phyloP scores from a whole-genome alignment of 176 grass and related monocot species.

The Lolium perenne region DNA sequence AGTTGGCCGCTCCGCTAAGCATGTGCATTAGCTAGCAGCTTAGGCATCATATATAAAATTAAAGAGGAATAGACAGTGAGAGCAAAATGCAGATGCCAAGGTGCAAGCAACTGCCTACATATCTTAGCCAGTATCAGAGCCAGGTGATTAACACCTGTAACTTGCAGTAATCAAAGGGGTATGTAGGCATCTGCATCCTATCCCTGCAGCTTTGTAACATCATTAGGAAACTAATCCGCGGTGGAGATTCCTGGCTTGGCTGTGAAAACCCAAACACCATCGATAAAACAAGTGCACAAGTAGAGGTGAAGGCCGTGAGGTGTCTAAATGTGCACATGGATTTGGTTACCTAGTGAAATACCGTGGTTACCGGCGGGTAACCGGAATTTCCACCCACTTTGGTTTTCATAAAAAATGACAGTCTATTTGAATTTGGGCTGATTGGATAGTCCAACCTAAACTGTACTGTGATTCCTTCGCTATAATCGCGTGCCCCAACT shows the following conservation, averaged over 20 bases:
- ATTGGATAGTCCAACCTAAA: too few relatives aligned
- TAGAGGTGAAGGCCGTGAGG: background rate
- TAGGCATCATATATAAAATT: background rate
- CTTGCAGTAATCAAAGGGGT: background rate
- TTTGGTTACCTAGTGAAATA: too few relatives aligned
- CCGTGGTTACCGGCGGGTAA: too few relatives aligned
- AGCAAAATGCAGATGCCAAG: conserved; percentile 13
- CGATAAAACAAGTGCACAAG: background rate
- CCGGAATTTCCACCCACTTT: too few relatives aligned
- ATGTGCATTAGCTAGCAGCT: background rate
- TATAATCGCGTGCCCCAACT: too few relatives aligned
- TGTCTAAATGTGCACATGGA: background rate
- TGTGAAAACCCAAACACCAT: background rate
- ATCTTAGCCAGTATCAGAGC: conserved; percentile 36
- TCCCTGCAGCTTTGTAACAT: conserved; percentile 19
- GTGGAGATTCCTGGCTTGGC: conserved; percentile 8
- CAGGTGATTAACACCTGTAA: conserved; percentile 8
- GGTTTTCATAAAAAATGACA: too few relatives aligned
- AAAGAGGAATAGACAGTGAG: background rate
- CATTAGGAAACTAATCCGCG: conserved; percentile 11
- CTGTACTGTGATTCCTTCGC: too few relatives aligned
- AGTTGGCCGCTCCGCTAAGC: background rate
- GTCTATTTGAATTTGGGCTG: too few relatives aligned
- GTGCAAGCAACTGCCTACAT: conserved; percentile 32
- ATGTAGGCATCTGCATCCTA: conserved; percentile 14